Evolutionary conservation across 1,139 yeast genomes (phyloP), one percentile per base, ranked within the genome.

Genomic region (Casaregolazyma suthepensis): DNA sequence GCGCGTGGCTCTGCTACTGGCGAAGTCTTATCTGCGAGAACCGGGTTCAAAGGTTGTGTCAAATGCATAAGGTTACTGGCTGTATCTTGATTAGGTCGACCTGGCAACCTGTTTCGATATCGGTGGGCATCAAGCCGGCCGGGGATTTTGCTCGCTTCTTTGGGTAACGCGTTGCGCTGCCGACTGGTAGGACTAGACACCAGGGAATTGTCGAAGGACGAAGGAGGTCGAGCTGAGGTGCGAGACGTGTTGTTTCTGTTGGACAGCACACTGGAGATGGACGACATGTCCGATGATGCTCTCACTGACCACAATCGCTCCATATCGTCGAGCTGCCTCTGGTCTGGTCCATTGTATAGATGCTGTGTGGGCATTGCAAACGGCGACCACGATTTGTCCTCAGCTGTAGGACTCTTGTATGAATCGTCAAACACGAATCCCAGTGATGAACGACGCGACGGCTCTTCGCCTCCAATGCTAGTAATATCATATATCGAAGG

Each of bases 181-280:
- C 40, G 40, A 35, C 40, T 35, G 40, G 3, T 15, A 35, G 17
- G 40, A 35, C 17, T 35, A n/a, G 40, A 35, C 2, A 35, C 17
- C 40, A 15, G 5, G 17, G 15, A 4, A 35, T n/a, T 35, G 17
- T 35, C 40, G 40, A 35, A 35, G 17, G 40, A n/a, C 5, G 40
- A 15, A 35, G 40, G 40, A 35, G 15, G 40, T 35, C 40, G 40
- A 6, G 18, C 40, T 35, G 38, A 22, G 50, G 54, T 35, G 13
- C 40, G 40, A 6, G 40, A 15, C 40, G 40, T n/a, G 40, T 15
- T 35, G 15, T 15, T 35, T n/a, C 17, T 35, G 13, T 35, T 35
- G 17, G 40, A n/a, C 13, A 35, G 13, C 17, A 35, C 40, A 35
- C 40, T 35, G 9, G 40, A 35, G 15, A 35, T 35, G 2, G 40